Evolutionary conservation across 768 basidiomycete genomes (phyloP), one percentile per base, ranked within the genome.

Genomic region (Leccinum obscurum): DNA sequence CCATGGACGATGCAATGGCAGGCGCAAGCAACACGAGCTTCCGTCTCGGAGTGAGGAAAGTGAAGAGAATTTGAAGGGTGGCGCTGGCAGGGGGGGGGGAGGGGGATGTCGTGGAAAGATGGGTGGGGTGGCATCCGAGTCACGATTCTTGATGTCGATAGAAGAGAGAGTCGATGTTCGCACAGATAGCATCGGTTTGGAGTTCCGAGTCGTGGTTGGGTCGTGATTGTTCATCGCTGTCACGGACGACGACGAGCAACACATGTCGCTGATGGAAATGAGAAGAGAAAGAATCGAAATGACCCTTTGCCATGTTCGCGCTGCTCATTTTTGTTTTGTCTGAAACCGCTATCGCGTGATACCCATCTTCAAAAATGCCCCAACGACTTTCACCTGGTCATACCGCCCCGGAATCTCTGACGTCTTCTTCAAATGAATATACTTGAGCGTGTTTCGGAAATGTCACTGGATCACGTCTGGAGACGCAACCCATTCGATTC

Each of bases 21-120:
- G 93, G 93, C 20, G 85, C 52, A 61, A 92, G 77, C 64, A 89
- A 78, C 8, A 70, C 71, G 55, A 85, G 69, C 66, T 81, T 68
- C 64, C 90, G 86, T 54, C 81, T 28, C 28, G 28, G 28, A 28
- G 28, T 28, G 28, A 28, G 28, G 28, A 28, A 28, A 28, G 28
- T 0, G 28, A 28, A 28, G 28, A 28, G 28, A 0, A 28, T 28
- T 28, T 28, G 28, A 7, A 28, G 28, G 28, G 0, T 0, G 28
- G 28, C 28, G 28, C 28, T 0, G 28, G 28, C 28, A 7, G 26
- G 26, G 28, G 28, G 7, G 28, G 7, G 0, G 28, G 28, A 26
- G 26, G 26, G 28, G 28, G 28, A 28, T 28, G 28, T 8, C 28
- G 0, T 28, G 28, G 28, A 28, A 28, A 28, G 28, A 28, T 28